phyloP scores from a whole-genome alignment of 2,329 filamentous ascomycete genomes.

The Cladophialophora psammophila region DNA sequence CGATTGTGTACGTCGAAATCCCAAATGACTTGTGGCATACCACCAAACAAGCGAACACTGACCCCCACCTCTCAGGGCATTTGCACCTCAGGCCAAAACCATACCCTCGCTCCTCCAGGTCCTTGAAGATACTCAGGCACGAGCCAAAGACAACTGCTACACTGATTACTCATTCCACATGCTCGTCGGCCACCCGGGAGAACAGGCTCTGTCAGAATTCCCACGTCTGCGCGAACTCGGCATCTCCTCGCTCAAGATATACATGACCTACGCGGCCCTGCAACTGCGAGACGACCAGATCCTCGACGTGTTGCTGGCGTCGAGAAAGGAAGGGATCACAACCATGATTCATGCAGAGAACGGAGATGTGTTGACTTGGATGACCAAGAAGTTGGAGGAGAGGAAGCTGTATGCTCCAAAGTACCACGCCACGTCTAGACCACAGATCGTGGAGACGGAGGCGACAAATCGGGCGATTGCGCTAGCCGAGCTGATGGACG shows the following conservation, averaged over 20 bases:
- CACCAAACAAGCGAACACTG: background rate
- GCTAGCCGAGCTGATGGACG: conserved; percentile 58
- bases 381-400: conserved; percentile 52
- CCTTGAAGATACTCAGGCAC: conserved; percentile 52
- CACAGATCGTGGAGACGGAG: conserved; percentile 58
- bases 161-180: conserved; percentile 62
- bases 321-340: conserved; percentile 55
- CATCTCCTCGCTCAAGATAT: conserved; percentile 55
- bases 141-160: conserved; percentile 55
- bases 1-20: conserved; percentile 47
- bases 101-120: conserved; percentile 55
- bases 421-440: conserved; percentile 57
- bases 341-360: conserved; percentile 61
- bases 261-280: conserved; percentile 56
- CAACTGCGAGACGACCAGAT: conserved; percentile 52
- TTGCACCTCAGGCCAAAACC: conserved; percentile 56
- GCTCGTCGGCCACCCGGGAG: conserved; percentile 59
- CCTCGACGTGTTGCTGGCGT: conserved; percentile 58
- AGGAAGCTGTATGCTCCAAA: conserved; percentile 51
- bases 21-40: background rate
- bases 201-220: conserved; percentile 52
- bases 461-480: conserved; percentile 57
- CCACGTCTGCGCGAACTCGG: conserved; percentile 49
- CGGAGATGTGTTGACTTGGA: conserved; percentile 55
- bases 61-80: conserved; percentile 43